These are phyloP conservation scores for Melampsora americana DNA, from an alignment of 1,284 basidiomycete genomes.

Conservation along the genomic window DNA sequence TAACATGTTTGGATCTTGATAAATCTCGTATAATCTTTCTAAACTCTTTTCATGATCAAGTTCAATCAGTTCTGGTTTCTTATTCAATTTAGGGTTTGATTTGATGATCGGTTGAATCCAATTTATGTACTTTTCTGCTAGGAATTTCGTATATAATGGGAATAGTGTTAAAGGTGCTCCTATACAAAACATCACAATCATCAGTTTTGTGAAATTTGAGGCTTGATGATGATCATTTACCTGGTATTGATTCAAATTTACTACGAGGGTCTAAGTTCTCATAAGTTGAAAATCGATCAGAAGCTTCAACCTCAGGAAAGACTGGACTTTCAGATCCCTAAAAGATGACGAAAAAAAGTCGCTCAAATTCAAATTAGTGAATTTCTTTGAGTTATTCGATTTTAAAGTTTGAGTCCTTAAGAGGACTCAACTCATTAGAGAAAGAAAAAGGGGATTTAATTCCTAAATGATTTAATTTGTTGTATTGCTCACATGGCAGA, in stretches of 20 bases:
- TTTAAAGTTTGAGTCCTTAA: too few species aligned
- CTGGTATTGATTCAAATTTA: background rate
- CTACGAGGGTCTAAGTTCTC: background rate
- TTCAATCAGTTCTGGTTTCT: background rate
- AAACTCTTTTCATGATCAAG: background rate
- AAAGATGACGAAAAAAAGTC: background rate
- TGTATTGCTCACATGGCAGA: background rate
- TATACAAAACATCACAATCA: background rate
- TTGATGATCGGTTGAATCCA: background rate
- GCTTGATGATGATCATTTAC: background rate
- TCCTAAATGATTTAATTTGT: too few species aligned
- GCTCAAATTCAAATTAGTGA: too few species aligned
- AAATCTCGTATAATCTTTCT: background rate
- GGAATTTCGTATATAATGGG: background rate
- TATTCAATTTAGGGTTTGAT: background rate
- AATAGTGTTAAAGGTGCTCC: background rate
- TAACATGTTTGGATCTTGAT: background rate
- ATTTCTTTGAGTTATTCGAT: too few species aligned
- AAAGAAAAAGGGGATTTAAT: too few species aligned
- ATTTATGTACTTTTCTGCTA: background rate
- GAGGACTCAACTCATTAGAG: too few species aligned
- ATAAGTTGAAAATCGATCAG: background rate
- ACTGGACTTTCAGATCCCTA: background rate
- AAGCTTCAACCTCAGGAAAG: background rate
- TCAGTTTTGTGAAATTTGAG: too few species aligned